phyloP scores from a whole-genome alignment of 2,329 filamentous ascomycete species.

The Diaporthe sp. region DNA sequence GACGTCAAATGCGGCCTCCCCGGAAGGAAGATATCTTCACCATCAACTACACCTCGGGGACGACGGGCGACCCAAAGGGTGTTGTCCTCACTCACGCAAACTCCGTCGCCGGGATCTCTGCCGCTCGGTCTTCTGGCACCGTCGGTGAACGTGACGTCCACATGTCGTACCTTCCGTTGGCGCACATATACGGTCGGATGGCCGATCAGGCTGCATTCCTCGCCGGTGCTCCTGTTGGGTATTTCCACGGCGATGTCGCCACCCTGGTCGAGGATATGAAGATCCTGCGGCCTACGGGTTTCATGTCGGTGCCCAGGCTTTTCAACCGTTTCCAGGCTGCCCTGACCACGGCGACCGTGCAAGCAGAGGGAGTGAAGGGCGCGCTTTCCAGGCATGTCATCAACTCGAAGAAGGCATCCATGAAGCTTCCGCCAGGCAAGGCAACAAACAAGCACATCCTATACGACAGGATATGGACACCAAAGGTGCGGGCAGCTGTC shows the following conservation, averaged over 20 bases:
- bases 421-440: conserved; percentile 79
- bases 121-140: conserved; percentile 69
- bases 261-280: conserved; percentile 94
- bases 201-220: conserved; percentile 82
- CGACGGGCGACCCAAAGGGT: conserved; percentile 86
- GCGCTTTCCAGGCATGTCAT: conserved; percentile 85
- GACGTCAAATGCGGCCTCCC: conserved; percentile 79
- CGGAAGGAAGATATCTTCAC: conserved; percentile 83
- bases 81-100: conserved; percentile 87
- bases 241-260: conserved; percentile 92
- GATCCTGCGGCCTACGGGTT: conserved; percentile 82
- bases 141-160: conserved; percentile 71
- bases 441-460: conserved; percentile 85
- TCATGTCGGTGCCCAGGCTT: conserved; percentile 91
- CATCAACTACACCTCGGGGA: conserved; percentile 92
- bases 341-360: conserved; percentile 83
- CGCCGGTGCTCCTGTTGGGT: conserved; percentile 83
- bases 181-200: conserved; percentile 93
- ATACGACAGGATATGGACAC: conserved; percentile 91
- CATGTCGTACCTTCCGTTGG: conserved; percentile 91
- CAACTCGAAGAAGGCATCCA: conserved; percentile 81
- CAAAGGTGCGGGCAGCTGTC: conserved; percentile 86
- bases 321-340: conserved; percentile 92
- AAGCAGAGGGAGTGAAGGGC: conserved; percentile 85
- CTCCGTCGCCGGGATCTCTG: conserved; percentile 80